Conservation (phyloP, 257 asterid species). For the Penstemon barbatus region DNA sequence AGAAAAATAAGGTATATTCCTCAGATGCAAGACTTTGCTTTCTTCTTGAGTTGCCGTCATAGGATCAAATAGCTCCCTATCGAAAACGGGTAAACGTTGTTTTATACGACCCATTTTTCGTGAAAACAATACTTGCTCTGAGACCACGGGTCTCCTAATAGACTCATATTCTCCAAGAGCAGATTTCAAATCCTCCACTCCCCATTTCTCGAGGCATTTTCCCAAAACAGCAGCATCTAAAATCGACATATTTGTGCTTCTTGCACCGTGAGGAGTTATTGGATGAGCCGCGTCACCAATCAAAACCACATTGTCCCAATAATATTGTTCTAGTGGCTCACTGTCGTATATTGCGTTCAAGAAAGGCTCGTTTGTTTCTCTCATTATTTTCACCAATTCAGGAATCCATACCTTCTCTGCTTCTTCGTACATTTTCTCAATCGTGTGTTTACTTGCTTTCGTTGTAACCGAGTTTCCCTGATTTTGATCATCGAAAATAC, state of each 20-base stretch:
- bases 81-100: constrained; percentile 53
- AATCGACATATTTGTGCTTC: constrained; percentile 89
- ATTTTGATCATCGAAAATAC: constrained; percentile 12
- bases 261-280: constrained; percentile 66
- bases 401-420: constrained; percentile 74
- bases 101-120: constrained; percentile 68
- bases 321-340: constrained; percentile 51
- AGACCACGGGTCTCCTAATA: constrained; percentile 53
- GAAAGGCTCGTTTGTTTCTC: constrained; percentile 65
- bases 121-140: constrained; percentile 63
- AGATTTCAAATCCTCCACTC: constrained; percentile 39
- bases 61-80: constrained; percentile 48
- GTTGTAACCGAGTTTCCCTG: constrained; percentile 73
- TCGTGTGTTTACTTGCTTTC: constrained; percentile 56
- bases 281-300: constrained; percentile 90
- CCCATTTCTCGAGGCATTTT: constrained; percentile 62
- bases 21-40: constrained; percentile 53
- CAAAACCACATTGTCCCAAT: constrained; percentile 66
- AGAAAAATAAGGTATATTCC: constrained; percentile 56
- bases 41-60: constrained; percentile 45
- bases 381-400: constrained; percentile 54
- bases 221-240: constrained; percentile 80
- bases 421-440: constrained; percentile 52
- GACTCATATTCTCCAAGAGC: constrained; percentile 70
- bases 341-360: constrained; percentile 70